Conservation (phyloP, 352 stramenopile species). For the Lagenidium giganteum region DNA sequence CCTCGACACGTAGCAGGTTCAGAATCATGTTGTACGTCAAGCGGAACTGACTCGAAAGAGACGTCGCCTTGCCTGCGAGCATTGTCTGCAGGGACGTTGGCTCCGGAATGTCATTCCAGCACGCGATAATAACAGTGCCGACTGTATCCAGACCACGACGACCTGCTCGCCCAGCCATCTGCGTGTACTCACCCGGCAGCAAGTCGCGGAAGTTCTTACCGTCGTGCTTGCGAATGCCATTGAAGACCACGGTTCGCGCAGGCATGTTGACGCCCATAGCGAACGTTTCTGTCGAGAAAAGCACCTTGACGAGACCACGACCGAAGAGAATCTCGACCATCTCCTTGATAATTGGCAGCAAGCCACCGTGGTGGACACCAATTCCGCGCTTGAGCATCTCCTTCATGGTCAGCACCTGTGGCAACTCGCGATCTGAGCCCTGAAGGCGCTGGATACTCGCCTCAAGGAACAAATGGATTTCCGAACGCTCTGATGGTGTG, state of each 20-base stretch:
- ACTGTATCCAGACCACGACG: conserved; percentile 96
- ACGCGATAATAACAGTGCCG: conserved; percentile 97
- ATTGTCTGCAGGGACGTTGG: conserved; percentile 90
- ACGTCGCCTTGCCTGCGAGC: conserved; percentile 93
- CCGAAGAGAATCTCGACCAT: conserved; percentile 99
- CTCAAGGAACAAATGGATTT: conserved; percentile 83
- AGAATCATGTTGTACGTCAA: conserved; percentile 99
- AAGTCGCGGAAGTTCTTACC: conserved; percentile 90
- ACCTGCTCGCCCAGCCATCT: conserved; percentile 98
- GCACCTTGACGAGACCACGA: conserved; percentile 94
- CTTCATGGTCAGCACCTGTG: conserved; percentile 97
- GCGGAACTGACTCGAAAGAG: conserved; percentile 96
- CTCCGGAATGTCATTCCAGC: conserved; percentile 97
- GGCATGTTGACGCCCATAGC: conserved; percentile 99
- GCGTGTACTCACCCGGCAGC: conserved; percentile 84
- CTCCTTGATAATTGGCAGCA: conserved; percentile 99
- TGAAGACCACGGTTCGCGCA: conserved; percentile 96
- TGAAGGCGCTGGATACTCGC: conserved; percentile 71
- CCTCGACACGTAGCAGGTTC: conserved; percentile 91
- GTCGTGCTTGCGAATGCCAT: conserved; percentile 97
- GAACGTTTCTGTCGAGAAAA: conserved; percentile 99
- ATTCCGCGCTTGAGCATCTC: conserved; percentile 96
- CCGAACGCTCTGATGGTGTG: conserved; percentile 62
- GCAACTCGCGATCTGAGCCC: conserved; percentile 96
- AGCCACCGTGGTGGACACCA: conserved; percentile 94